Evolutionary conservation across 2,329 filamentous ascomycete genomes (phyloP).

Genomic region (Macrophomina pseudophaseolina): DNA sequence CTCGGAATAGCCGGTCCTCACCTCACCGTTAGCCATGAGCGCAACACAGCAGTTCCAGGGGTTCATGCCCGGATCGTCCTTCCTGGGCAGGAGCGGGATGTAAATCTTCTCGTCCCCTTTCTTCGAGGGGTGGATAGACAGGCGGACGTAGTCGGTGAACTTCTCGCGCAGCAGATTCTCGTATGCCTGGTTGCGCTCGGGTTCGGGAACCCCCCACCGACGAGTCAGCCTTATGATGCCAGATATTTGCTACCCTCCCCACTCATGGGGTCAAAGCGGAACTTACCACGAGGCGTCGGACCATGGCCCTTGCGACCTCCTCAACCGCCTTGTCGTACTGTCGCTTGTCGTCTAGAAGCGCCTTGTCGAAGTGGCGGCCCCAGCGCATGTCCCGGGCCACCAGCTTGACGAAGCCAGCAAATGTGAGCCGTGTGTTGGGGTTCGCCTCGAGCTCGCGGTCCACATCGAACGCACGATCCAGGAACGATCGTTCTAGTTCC

Average conservation of each 20-base stretch:
- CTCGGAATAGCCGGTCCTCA: neutral
- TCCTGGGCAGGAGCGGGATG: neutral
- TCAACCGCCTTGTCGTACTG: neutral
- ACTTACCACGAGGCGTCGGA: neutral
- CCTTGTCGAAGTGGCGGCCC: neutral
- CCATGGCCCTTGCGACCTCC: neutral
- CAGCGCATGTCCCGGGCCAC: neutral
- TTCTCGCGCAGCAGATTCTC: neutral
- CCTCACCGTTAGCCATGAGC: neutral
- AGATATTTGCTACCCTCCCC: neutral
- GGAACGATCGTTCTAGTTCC: neutral
- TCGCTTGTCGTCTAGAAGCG: neutral
- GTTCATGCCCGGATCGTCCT: neutral
- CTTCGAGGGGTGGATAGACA: conserved; percentile 25
- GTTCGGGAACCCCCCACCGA: neutral
- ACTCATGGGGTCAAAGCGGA: neutral
- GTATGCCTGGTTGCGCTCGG: neutral
- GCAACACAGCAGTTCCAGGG: neutral
- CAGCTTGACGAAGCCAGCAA: neutral
- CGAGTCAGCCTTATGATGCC: neutral
- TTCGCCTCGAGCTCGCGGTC: neutral
- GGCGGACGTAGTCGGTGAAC: conserved; percentile 16
- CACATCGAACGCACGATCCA: neutral
- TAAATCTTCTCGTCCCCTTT: neutral
- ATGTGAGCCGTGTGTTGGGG: neutral